Base-by-base conservation (phyloP, 768 basidiomycete genomes). In the Stropharia rugosoannulata region DNA sequence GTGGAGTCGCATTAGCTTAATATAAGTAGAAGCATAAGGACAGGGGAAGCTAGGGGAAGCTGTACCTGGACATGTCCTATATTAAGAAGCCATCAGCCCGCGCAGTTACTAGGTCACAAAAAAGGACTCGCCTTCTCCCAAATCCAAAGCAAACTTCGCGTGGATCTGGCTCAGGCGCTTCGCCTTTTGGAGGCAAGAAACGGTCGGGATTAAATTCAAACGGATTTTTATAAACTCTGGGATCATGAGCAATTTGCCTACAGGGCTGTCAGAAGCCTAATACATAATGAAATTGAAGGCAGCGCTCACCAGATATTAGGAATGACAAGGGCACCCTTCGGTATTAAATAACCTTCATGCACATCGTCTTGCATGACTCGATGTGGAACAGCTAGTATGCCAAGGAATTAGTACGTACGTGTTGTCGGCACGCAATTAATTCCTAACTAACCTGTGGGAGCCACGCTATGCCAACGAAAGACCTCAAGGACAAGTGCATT, bases 101-200 rank as follows among this genome's bases (percentile, higher is more conserved):
- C 50, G 29, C 49, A 47, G 44, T 35, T 42, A 40, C 45, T 47
- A 16, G 19, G 19, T 29, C 55, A 38, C 53, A 54, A 45, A 32
- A 9, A 52, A 46, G 27, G 35, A 69, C 78, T 57, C 56, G 78
- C 80, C 87, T 80, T 70, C 87, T 74, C 46, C 87, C 87, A 63
- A 87, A 90, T 6, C 87, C 87, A 69, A 88, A 90, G 62, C 81
- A 84, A 45, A 84, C 65, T 46, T 75, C 75, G 52, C 81, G 81
- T 56, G 86, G 84, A 67, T 87, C 85, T 16, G 62, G 66, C 62
- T 86, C 82, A 29, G 77, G 77, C 42, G 68, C 59, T 46, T 68
- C 70, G 49, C 66, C 72, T 56, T 72, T 75, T 16, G 68, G 70
- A 64, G 74, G 69, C 32, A 87, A 71, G 68, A 81, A 87, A 29